Base-by-base conservation (phyloP, 23 red algal genomes). In the Gracilariopsis chorda region DNA sequence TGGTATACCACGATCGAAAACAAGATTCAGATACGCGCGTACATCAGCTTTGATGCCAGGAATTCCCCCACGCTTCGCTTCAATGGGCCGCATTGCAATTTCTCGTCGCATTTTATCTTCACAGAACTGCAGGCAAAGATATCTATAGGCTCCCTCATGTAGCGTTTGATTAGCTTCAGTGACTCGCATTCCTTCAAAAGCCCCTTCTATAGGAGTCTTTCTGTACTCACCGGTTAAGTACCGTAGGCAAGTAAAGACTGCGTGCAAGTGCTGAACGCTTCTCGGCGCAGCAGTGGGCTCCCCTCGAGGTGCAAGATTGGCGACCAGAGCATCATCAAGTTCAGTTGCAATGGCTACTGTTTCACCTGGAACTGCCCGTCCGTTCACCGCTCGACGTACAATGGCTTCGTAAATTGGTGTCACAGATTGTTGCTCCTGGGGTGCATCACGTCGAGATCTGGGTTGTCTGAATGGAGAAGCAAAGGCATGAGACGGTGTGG, bases 31-130 rank as follows among this genome's bases (percentile, higher is more conserved):
- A 68, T 91, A 97, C 4, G 95, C 83, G 33, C 95, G 71, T 27
- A 97, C 88, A 29, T 97, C 95, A 1, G 85, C 95, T 21, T 78
- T 57, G 29, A 93, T 72, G 44, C 95, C 95, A 20, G 89, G 89
- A 29, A 83, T 49, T 7, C 95, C 95, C 33, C 95, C 95, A 19
- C 89, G 76, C 28, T 69, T 73, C 1, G 95, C 95, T 33, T 87
- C 81, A 17, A 76, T 72, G 16, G 95, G 90, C 56, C 86, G 76
- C 21, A 72, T 27, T 30, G 49, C 91, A 75, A 97, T 90, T 51
- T 91, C 71, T 35, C 74, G 74, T 24, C 78, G 78, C 87, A 97
- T 78, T 77, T 88, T 93, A 52, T 84, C 71, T 42, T 82, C 83
- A 24, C 76, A 86, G 69, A 97, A 97, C 70, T 97, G 91, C 27